Base-by-base conservation (phyloP, 176 grass and related monocot species). In the Eleusine coracana region DNA sequence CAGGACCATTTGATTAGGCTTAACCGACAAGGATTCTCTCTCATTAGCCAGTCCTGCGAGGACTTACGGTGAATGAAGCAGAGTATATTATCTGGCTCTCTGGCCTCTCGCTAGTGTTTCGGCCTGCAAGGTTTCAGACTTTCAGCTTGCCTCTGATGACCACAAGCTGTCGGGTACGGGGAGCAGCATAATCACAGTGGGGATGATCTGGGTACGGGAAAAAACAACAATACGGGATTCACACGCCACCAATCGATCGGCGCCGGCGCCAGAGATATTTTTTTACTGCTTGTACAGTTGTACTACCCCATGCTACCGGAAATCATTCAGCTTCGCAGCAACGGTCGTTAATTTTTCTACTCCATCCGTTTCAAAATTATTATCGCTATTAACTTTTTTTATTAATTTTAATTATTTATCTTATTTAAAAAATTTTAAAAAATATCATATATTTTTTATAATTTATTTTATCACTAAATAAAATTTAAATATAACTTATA, bases 111-210 rank as follows among this genome's bases (percentile, higher is more conserved):
- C 51, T 18, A 23, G 34, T 25, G 38, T 15, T 65, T 20, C 20
- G 1, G 2, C 15, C 16, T 37, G 39, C 18, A 42, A 41, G 10
- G 23, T 40, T 49, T 38, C 9, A 28, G 21, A 25, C 5, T 39
- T 27, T 37, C 8, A 20, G 10, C 71, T 52, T 18, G 50, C 36
- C 56, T 56, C 66, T 76, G 71, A 38, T 44, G 70, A 18, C 71
- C 82, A 37, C 77, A 65, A 38, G 11, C 67, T 90, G 79, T 78
- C 73, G 72, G 55, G 21, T 5, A 16, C 5, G 45, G 65, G 81
- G 66, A 82, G 79, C 83, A 86, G 21, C 49, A 90, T 82, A 20
- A 82, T 90, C 66, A 31, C 71, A 11, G 66, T 46, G 38, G 78
- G 77, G 66, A 65, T 77, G 21, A 59, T 71, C 77, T 31, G 3